Base-by-base conservation (phyloP, 1,284 basidiomycete genomes). In the Apiotrichum brassicae region DNA sequence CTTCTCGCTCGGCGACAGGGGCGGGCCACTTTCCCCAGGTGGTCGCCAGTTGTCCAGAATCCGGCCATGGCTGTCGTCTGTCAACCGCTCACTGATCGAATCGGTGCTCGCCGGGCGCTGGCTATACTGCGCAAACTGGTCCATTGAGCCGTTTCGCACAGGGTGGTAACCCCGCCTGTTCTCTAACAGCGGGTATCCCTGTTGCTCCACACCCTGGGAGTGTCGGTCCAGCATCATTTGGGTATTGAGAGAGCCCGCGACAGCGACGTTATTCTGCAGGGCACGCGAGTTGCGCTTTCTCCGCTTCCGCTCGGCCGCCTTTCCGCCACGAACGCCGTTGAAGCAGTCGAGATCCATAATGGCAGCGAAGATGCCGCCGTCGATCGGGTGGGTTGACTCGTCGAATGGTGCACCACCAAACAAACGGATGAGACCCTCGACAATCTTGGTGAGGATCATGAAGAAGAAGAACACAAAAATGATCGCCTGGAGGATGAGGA, bases 311-410 rank as follows among this genome's bases (percentile, higher is more conserved):
- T 80, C 79, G 14, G 79, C 71, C 1, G 84, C 82, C 52, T 70
- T 69, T n/a, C 84, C 86, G 60, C 84, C 88, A 11, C 85, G 85
- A 9, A 86, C 71, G 19, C 86, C 75, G 26, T 83, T 81, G 51
- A 86, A 79, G 7, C 72, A 70, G 44, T 71, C 71, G 35, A 73
- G 63, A 49, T 73, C 71, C 46, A 70, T 63, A 39, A 76, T 62
- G 7, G 84, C 87, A 23, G 90, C 91, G n/a, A 91, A 74, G 26
- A 95, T 77, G 20, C 91, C 91, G 42, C 82, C 84, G 61, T 93
- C 88, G 33, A 86, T 80, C 0, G 82, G 80, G 60, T 86, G 86
- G 43, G 78, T 80, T 45, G 85, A 87, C 59, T 84, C 82, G 70
- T 94, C 87, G 68, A 97, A 97, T 12, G 86, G 83, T 3, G 92